phyloP scores from a whole-genome alignment of 441 rosid species.

The Erodium moschatum region DNA sequence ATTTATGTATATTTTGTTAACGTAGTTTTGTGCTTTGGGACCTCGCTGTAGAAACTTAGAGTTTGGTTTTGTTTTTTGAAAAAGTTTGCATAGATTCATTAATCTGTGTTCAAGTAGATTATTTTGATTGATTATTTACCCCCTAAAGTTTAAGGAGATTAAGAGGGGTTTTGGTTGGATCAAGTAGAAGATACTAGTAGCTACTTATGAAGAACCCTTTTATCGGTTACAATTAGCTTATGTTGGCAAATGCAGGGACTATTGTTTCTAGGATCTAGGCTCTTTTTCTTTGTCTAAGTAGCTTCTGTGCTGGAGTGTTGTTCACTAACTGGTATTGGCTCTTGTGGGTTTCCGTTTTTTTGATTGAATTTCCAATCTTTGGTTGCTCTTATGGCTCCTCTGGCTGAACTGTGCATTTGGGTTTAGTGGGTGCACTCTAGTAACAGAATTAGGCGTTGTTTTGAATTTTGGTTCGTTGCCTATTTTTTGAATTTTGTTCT shows the following conservation, averaged over 20 bases:
- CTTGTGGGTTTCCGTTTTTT: background rate
- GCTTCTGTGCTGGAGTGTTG: constrained; percentile 8
- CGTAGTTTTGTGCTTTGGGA: too few relatives aligned
- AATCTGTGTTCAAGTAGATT: too few relatives aligned
- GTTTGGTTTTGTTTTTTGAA: too few relatives aligned
- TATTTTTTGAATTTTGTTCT: background rate
- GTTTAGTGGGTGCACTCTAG: constrained; percentile 12
- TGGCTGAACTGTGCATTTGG: background rate
- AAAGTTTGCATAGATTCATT: too few relatives aligned
- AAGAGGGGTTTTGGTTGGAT: too few relatives aligned
- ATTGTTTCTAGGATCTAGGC: background rate
- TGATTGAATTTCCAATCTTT: background rate
- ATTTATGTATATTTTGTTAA: too few relatives aligned
- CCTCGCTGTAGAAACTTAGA: too few relatives aligned
- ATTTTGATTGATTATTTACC: too few relatives aligned
- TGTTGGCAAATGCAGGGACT: background rate
- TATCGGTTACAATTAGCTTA: too few relatives aligned
- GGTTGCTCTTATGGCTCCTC: background rate
- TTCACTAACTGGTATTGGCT: constrained; percentile 7
- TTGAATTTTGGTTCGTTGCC: background rate
- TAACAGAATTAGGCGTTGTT: background rate
- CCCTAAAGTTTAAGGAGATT: too few relatives aligned
- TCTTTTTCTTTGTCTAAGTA: constrained; percentile 1
- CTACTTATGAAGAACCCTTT: too few relatives aligned
- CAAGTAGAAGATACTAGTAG: too few relatives aligned